Evolutionary conservation across 805 yeast species (phyloP).

Genomic region (Kazachstania kunashirensis): DNA sequence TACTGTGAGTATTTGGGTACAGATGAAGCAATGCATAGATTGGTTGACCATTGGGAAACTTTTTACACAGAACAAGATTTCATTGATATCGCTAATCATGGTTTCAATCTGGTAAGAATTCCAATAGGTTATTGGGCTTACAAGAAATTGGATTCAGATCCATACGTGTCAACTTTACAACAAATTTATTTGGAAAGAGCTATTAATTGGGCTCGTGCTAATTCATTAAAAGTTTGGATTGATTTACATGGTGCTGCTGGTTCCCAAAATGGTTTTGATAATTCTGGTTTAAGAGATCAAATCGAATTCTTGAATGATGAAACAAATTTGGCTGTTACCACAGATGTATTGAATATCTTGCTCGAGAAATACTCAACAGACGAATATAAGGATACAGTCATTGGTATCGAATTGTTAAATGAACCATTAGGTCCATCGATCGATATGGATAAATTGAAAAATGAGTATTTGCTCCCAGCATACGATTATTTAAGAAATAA

Average conservation of each 20-base stretch:
- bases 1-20: slow-evolving; percentile 52
- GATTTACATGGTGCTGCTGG: slow-evolving; percentile 97
- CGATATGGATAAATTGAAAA: slow-evolving; percentile 46
- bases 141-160: slow-evolving; percentile 46
- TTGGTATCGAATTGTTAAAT: slow-evolving; percentile 77
- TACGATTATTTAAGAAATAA: slow-evolving; percentile 52
- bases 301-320: slow-evolving; percentile 42
- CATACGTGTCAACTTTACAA: slow-evolving; percentile 75
- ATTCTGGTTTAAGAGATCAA: slow-evolving; percentile 73
- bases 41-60: slow-evolving; percentile 66
- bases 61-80: slow-evolving; percentile 74
- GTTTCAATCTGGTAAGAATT: slow-evolving; percentile 77
- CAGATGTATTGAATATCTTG: slow-evolving; percentile 44
- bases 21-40: slow-evolving; percentile 40
- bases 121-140: slow-evolving; percentile 97
- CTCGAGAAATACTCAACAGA: slow-evolving; percentile 53
- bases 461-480: slow-evolving; percentile 49
- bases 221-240: slow-evolving; percentile 70
- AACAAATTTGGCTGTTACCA: slow-evolving; percentile 46
- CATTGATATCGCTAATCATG: slow-evolving; percentile 43
- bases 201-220: slow-evolving; percentile 57
- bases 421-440: slow-evolving; percentile 78
- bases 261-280: slow-evolving; percentile 92
- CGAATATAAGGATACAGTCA: slow-evolving; percentile 58
- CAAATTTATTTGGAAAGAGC: slow-evolving; percentile 64